Base-by-base conservation (phyloP, 129 eudicot species). In the Apium graveolens region DNA sequence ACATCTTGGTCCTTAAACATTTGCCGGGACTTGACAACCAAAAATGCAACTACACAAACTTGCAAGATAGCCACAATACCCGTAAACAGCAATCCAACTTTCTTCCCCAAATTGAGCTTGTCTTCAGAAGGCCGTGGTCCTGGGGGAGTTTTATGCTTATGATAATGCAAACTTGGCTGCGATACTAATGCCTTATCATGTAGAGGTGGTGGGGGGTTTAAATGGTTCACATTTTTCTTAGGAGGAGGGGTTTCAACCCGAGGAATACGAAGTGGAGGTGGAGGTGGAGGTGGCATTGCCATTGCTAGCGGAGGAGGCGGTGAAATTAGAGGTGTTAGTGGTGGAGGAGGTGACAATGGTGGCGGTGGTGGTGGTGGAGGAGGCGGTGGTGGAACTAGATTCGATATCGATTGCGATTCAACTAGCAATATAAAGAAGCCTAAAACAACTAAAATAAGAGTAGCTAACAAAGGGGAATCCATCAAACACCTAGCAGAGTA, bases 31-130 rank as follows among this genome's bases (percentile, higher is more conserved):
- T 84, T 80, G 35, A 80, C 70, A 26, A 81, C 43, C 74, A 84
- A 80, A 72, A 84, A 84, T 10, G 73, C 74, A 26, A 62, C 79
- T 7, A 80, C 84, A 46, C 78, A 74, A 41, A 84, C 74, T 49
- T 84, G 87, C 81, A 84, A 71, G 45, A 84, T 76, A 26, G 53
- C 75, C 48, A 78, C 81, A 14, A 77, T 49, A 16, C 81, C 87
- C 35, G 70, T 57, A 80, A 84, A 84, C 72, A 80, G 3, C 75
- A 80, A 79, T n/a, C 87, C 87, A 43, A 80, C 60, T 29, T 71
- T 84, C 84, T 84, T 80, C 49, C 81, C 87, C 78, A 57, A 13
- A 77, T 83, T 80, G 41, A 70, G 81, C 29, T 70, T 77, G 1
- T 68, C 51, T 75, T 46, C 34, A 1, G 71, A 5, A 11, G 73